Percentiles rank a stretch among this genome's conserved stretches.
Evolutionary conservation across 306 rosid species (phyloP).

Genomic region (Arachis stenosperma): DNA sequence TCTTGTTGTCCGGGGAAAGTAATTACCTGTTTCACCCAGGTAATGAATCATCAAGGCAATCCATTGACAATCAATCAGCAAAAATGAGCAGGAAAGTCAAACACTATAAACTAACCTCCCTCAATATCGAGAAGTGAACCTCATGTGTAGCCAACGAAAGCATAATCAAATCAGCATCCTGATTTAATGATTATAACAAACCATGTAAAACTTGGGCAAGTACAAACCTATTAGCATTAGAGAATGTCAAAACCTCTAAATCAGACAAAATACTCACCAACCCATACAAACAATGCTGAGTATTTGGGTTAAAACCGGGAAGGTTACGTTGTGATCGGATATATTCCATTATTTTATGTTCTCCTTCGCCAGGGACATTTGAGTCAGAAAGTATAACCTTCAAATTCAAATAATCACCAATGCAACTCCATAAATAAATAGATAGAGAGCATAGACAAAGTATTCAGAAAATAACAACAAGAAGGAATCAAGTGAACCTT

Average conservation of each 20-base stretch:
- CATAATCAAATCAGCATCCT: slow-evolving; percentile 99
- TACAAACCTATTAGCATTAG: slow-evolving; percentile 7
- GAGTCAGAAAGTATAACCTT: slow-evolving; percentile 99
- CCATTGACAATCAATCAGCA: slow-evolving; percentile 37
- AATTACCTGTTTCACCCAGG: slow-evolving; percentile 63
- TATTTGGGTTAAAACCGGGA: slow-evolving; percentile 86
- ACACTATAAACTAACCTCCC: slow-evolving; percentile 79
- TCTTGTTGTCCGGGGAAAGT: slow-evolving; percentile 90
- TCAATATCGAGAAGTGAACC: slow-evolving; percentile 88
- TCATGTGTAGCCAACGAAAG: slow-evolving; percentile 92
- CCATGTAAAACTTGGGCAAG: slow-evolving; percentile 6
- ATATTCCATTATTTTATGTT: slow-evolving; percentile 90
- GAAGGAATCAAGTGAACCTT: slow-evolving; percentile 67
- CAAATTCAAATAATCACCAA: slow-evolving; percentile 80
- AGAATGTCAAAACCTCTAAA: slow-evolving; percentile 19
- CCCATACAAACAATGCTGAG: slow-evolving; percentile 89
- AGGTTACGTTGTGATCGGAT: slow-evolving; percentile 81
- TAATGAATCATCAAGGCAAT: slow-evolving; percentile 39
- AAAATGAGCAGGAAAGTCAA: slow-evolving; percentile 26
- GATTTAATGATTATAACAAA: slow-evolving; percentile 39
- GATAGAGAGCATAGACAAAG: slow-evolving; percentile 63
- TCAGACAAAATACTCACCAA: slow-evolving; percentile 63
- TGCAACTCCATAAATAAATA: slow-evolving; percentile 63
- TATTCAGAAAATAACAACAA: slow-evolving; percentile 56
- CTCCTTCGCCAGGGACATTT: slow-evolving; percentile 96